Evolutionary conservation across 2,329 filamentous ascomycete species (phyloP), one percentile per base, ranked within the genome.

Genomic region (Cladosporium sp.): DNA sequence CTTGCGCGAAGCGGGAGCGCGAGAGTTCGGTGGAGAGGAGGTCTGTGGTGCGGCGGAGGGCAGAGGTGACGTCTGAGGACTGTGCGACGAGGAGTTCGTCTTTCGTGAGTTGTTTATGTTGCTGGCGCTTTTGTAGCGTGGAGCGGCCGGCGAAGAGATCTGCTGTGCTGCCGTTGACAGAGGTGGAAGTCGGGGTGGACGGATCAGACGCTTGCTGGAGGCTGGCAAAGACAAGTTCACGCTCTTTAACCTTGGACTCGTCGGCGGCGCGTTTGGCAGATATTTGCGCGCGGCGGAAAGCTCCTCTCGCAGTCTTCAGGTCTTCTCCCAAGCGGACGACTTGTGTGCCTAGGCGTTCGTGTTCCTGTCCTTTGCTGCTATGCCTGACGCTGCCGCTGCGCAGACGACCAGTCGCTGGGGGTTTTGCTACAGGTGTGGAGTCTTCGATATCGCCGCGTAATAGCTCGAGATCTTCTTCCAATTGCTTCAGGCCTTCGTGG

Each of bases 1-100:
- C 90, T 72, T 95, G 90, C 21, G 94, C 94, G 75, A 96, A 98
- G 72, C 91, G 89, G 70, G 92, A 96, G 66, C 92, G 89, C 56
- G 89, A 88, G 8, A 99, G 86, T 81, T 97, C 93, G 5, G 88
- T 84, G 69, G 91, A 88, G 82, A 98, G 93, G 73, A 96, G 85
- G 68, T 91, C 88, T 78, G 98, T 93, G 6, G 94, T 96, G 67
- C 93, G 85, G 67, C 92, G 86, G 61, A 99, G 84, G 1, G 93
- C 91, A 58, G 88, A 83, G 3, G 94, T 98, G 63, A 98, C 91
- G 80, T 96, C 92, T 70, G 85, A 88, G 34, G 91, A 91, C 0
- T 94, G 91, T 67, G 88, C 87, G 16, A 92, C 83, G 49, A 89
- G 85, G 69, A 92, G 84, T 69, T 95, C 89, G 75, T 91, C 88